These are phyloP conservation scores for Wickerhamiella kurtzmanii DNA, from an alignment of 805 yeast species.

Conservation along the genomic window DNA sequence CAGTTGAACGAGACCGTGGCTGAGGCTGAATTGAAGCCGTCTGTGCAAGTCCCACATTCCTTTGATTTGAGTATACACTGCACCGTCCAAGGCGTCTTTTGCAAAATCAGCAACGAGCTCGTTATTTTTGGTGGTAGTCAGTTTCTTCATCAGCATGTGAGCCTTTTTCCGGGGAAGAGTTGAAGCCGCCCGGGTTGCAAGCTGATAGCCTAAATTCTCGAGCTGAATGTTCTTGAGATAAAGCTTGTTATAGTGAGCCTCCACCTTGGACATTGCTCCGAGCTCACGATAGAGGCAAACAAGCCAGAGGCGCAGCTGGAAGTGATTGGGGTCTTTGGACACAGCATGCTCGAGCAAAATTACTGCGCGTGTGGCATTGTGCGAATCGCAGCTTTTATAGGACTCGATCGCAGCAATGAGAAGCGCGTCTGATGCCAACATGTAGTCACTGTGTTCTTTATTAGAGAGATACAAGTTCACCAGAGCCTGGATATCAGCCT, in stretches of 20 bases:
- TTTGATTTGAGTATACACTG: slow-evolving; percentile 50
- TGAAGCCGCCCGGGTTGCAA: slow-evolving; percentile 35
- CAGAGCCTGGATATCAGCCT: slow-evolving; percentile 23
- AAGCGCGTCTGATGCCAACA: slow-evolving; percentile 52
- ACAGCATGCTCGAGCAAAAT: slow-evolving; percentile 46
- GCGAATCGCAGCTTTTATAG: slow-evolving; percentile 14
- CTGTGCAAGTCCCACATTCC: slow-evolving; percentile 51
- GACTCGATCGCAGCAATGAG: slow-evolving; percentile 38
- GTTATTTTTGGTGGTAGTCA: slow-evolving; percentile 23
- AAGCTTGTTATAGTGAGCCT: slow-evolving; percentile 38
- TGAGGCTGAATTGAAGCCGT: slow-evolving; percentile 38
- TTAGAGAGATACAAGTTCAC: slow-evolving; percentile 26
- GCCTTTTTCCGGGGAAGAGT: slow-evolving; percentile 31
- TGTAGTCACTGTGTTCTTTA: slow-evolving; percentile 47
- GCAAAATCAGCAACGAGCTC: slow-evolving; percentile 37
- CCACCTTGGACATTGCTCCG: slow-evolving; percentile 41
- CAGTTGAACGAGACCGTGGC: slow-evolving; percentile 23
- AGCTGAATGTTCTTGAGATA: slow-evolving; percentile 63
- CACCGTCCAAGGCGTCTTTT: slow-evolving; percentile 41
- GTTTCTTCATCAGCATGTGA: background rate
- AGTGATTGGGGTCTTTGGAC: slow-evolving; percentile 52
- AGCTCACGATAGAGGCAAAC: slow-evolving; percentile 46
- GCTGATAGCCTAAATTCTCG: slow-evolving; percentile 46
- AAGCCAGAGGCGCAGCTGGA: slow-evolving; percentile 58
- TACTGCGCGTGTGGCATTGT: slow-evolving; percentile 24